Conservation (phyloP, 192 early-diverging fungal genomes). For the Coemansia sp. region DNA sequence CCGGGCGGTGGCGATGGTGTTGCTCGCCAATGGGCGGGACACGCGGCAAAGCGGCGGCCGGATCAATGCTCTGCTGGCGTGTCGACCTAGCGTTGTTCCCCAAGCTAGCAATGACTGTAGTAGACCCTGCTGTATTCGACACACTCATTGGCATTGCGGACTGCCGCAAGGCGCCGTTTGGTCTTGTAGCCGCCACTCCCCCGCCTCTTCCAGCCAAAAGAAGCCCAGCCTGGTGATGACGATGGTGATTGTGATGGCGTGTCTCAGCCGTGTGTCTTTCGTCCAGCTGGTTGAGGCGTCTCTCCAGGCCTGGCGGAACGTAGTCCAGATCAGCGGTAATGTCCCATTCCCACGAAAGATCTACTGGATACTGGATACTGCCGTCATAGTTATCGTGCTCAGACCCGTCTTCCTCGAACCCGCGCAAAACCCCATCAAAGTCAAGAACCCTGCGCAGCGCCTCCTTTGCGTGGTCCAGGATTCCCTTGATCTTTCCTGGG, state of each 20-base stretch:
- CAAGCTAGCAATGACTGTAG: constrained; percentile 15
- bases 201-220: not conserved
- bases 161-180: constrained; percentile 1
- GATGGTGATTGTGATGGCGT: not conserved
- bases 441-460: constrained; percentile 21
- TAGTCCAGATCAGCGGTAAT: constrained; percentile 13
- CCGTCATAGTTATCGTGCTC: constrained; percentile 10
- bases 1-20: not conserved
- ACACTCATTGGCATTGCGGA: constrained; percentile 8
- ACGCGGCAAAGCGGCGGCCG: not conserved
- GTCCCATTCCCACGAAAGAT: constrained; percentile 27
- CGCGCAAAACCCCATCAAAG: constrained; percentile 25
- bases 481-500: constrained; percentile 28
- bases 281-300: not conserved
- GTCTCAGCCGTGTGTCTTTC: not conserved
- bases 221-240: not conserved
- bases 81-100: not conserved
- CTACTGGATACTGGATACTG: constrained; percentile 22
- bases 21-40: not conserved
- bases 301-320: constrained; percentile 24
- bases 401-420: constrained; percentile 21
- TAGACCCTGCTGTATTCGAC: constrained; percentile 17
- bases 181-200: not conserved
- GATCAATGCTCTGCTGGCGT: not conserved
- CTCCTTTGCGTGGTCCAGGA: constrained; percentile 33